phyloP scores from a whole-genome alignment of 176 grass and related monocot species.

The Saccharum spontaneum region DNA sequence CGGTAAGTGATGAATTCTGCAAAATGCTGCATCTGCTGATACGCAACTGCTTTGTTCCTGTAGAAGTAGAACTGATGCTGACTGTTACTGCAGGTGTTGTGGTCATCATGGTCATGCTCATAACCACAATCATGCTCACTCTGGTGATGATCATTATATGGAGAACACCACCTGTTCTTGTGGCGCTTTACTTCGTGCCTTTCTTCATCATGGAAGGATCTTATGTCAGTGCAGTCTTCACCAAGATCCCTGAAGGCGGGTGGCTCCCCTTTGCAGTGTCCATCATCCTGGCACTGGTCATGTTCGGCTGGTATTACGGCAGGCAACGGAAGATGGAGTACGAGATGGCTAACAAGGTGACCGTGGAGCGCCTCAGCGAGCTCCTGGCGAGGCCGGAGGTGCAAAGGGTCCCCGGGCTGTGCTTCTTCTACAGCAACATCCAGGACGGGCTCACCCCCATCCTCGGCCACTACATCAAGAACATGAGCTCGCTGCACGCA shows the following conservation, averaged over 20 bases:
- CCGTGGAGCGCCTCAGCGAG: conserved; percentile 47
- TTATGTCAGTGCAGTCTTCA: conserved; percentile 70
- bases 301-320: conserved; percentile 84
- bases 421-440: conserved; percentile 92
- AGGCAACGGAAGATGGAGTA: conserved; percentile 72
- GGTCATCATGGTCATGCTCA: conserved; percentile 89
- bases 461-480: conserved; percentile 72
- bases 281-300: conserved; percentile 66
- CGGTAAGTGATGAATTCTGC: conserved; percentile 44
- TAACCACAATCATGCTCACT: conserved; percentile 79
- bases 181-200: conserved; percentile 47
- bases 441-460: conserved; percentile 67
- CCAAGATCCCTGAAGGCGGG: conserved; percentile 71
- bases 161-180: conserved; percentile 49
- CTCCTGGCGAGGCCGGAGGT: conserved; percentile 66
- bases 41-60: background rate
- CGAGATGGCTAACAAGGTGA: conserved; percentile 73
- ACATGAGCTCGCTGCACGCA: conserved; percentile 66
- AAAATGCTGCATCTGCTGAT: background rate
- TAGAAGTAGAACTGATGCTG: background rate
- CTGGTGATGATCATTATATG: conserved; percentile 85
- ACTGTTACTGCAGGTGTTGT: conserved; percentile 67
- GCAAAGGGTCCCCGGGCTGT: conserved; percentile 61
- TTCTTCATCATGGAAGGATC: conserved; percentile 71
- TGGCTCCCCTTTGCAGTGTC: conserved; percentile 84